A percentile compares a stretch with the other conserved stretches of the same genome.
Evolutionary conservation across 2,329 filamentous ascomycete genomes (phyloP).

Genomic region (Aspergillus piperis): DNA sequence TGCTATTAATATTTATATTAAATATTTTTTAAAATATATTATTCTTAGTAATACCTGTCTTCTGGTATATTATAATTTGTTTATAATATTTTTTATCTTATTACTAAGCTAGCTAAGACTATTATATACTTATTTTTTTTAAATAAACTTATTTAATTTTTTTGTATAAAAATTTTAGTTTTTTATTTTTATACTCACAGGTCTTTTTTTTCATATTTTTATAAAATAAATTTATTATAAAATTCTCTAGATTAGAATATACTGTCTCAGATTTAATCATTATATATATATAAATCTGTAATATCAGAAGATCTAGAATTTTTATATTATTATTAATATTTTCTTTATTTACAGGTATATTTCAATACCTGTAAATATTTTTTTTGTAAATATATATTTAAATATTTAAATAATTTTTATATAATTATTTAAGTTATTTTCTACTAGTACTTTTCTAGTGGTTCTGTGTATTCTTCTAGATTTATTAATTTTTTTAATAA

Average conservation of each 20-base stretch:
- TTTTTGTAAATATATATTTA: neutral
- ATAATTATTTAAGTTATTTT: neutral
- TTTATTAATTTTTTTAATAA: neutral
- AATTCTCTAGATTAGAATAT: neutral
- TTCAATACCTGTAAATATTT: neutral
- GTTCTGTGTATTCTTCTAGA: neutral
- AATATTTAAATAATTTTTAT: neutral
- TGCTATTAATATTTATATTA: neutral
- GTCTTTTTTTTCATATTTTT: neutral
- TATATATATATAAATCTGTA: too few relatives aligned
- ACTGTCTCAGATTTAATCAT: neutral
- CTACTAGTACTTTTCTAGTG: neutral
- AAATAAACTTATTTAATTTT: neutral
- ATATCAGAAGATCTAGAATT: too few relatives aligned
- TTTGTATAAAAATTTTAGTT: neutral
- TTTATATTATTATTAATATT: too few relatives aligned
- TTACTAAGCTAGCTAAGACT: too few relatives aligned
- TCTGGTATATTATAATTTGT: too few relatives aligned
- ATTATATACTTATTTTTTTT: too few relatives aligned
- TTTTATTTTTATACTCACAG: neutral
- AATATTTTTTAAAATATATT: neutral
- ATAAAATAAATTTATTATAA: neutral
- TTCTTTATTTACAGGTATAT: neutral
- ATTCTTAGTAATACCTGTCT: too few relatives aligned
- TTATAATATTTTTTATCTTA: too few relatives aligned